Conservation (phyloP, 2,329 filamentous ascomycete genomes). For the Microdochium trichocladiopsis region DNA sequence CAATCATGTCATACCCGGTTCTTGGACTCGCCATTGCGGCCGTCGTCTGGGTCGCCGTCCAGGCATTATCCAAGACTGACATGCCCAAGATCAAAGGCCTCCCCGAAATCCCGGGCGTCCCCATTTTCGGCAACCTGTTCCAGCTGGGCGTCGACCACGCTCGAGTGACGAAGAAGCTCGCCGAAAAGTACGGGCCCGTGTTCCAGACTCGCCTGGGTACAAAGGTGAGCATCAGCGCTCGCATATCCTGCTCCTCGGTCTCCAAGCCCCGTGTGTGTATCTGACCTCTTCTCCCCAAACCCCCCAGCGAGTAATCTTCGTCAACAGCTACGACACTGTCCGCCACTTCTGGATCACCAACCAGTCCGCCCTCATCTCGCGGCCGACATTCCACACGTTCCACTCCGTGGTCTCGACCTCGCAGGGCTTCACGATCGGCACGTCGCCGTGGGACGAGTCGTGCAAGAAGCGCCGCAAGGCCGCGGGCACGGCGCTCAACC, state of each 20-base stretch:
- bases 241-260: neutral
- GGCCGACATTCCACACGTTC: conserved; percentile 52
- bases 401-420: conserved; percentile 60
- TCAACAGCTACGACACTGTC: conserved; percentile 45
- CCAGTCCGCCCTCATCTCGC: conserved; percentile 44
- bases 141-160: conserved; percentile 17
- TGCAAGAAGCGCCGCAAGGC: conserved; percentile 58
- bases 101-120: conserved; percentile 40
- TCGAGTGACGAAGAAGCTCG: conserved; percentile 42
- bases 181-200: conserved; percentile 48
- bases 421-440: conserved; percentile 61
- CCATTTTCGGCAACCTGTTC: conserved; percentile 46
- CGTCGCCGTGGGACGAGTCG: conserved; percentile 58
- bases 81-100: conserved; percentile 36
- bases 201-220: conserved; percentile 55
- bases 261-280: neutral
- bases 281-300: neutral
- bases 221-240: conserved; percentile 14
- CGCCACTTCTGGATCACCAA: conserved; percentile 43
- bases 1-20: neutral
- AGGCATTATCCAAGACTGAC: conserved; percentile 34
- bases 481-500: conserved; percentile 58
- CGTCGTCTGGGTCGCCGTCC: conserved; percentile 36
- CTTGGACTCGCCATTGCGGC: conserved; percentile 13
- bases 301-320: conserved; percentile 37